These are phyloP conservation scores for Solanum chacoense DNA, from an alignment of 305 asterid species.

Conservation along the genomic window DNA sequence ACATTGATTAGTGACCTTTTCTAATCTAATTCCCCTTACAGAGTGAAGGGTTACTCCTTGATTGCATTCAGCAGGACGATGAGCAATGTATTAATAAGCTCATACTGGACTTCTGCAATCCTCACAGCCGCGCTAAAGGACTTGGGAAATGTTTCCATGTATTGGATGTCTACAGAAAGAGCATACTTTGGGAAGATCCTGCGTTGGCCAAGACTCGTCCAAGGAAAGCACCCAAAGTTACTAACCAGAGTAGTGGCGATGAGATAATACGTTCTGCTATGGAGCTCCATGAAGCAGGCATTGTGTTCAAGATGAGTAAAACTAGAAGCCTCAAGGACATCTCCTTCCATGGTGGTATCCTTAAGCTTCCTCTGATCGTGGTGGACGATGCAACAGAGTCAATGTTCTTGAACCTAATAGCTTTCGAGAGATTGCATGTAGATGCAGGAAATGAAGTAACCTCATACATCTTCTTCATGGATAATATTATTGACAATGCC, in stretches of 20 bases:
- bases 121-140: not conserved
- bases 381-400: conserved; percentile 45
- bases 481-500: conserved; percentile 32
- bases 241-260: not conserved
- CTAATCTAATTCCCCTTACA: not conserved
- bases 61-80: conserved; percentile 6
- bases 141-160: conserved; percentile 22
- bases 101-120: conserved; percentile 11
- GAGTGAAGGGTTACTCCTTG: not conserved
- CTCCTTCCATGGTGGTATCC: conserved; percentile 30
- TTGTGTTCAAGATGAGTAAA: conserved; percentile 16
- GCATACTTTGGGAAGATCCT: conserved; percentile 12
- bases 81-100: conserved; percentile 14
- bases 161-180: conserved; percentile 21
- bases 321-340: conserved; percentile 33
- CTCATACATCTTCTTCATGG: conserved; percentile 42
- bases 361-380: conserved; percentile 26
- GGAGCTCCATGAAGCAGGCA: conserved; percentile 47
- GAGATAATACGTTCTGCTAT: conserved; percentile 36
- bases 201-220: not conserved
- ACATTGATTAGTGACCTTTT: not conserved
- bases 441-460: conserved; percentile 35
- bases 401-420: conserved; percentile 13
- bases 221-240: not conserved
- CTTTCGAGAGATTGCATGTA: conserved; percentile 21